These are phyloP conservation scores for Lactifluus subvellereus DNA, from an alignment of 768 basidiomycete species.

Conservation along the genomic window DNA sequence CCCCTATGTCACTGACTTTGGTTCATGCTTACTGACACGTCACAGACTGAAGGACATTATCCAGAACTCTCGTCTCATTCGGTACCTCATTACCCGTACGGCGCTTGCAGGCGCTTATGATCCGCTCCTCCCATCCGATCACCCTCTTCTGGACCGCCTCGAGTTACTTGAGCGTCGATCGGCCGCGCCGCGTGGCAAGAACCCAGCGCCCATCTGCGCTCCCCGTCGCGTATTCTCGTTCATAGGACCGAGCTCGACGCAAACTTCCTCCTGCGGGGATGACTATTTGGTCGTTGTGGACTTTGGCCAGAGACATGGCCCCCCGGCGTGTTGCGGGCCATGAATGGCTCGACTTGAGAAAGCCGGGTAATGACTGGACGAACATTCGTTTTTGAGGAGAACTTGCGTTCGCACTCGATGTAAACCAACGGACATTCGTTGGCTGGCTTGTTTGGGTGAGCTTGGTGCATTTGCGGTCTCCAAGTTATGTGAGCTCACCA, in stretches of 20 bases:
- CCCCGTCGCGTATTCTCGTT: not conserved
- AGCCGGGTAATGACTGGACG: not conserved
- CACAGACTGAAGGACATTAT: not conserved
- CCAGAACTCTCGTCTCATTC: not conserved
- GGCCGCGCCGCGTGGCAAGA: not conserved
- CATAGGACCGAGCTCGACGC: not conserved
- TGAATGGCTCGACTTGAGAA: constrained; percentile 6
- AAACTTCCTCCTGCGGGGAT: not conserved
- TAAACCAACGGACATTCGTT: not conserved
- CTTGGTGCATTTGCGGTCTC: not conserved
- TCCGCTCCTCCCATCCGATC: not conserved
- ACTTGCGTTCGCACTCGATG: not conserved
- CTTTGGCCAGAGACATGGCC: not conserved
- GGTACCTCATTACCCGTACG: constrained; percentile 3
- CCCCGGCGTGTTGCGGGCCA: not conserved
- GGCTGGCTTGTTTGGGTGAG: constrained; percentile 3
- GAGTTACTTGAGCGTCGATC: not conserved
- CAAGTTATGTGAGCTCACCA: not conserved
- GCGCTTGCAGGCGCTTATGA: not conserved
- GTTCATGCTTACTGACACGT: constrained; percentile 3
- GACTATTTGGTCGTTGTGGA: constrained; percentile 9
- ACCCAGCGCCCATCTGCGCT: not conserved
- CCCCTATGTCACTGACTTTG: not conserved
- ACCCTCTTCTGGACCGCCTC: not conserved
- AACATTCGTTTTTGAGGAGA: not conserved